Evolutionary conservation across 75 land plant genomes (phyloP), one percentile per base, ranked within the genome.

Genomic region (Selaginella moellendorffii): DNA sequence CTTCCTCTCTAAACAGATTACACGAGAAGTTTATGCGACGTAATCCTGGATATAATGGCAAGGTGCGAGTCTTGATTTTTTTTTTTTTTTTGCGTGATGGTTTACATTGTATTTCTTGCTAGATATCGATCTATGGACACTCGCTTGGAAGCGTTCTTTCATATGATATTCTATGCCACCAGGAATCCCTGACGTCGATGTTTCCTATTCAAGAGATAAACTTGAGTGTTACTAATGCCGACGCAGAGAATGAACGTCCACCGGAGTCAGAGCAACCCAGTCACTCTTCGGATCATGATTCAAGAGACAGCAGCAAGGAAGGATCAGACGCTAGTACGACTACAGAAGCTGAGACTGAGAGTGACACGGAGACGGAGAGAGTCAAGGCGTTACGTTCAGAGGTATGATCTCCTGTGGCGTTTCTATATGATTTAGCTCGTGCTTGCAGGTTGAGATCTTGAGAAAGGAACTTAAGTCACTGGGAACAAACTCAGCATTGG

Each of bases 101-200:
- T 19, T 46, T 61, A 22, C 27, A 24, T 61, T 17, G 26, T 36
- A 36, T 5, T 14, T 29, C 25, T 72, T 0, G 63, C 21, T 67
- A 90, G 97, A 90, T 91, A 66, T 92, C 97, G n/a, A 64, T 92
- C 24, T 92, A 88, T 83, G 97, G 95, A 12, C 97, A 92, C 68
- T 92, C 97, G 61, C 78, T 92, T 72, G 97, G 97, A 28, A 92
- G 97, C 78, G 97, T 92, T 53, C 89, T 92, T 8, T 81, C 97
- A 9, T 92, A 88, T 80, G 97, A 92, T 60, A 92, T 92, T 54
- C 97, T 92, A 46, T 92, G 97, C 68, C 97, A 88, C 61, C 97
- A 92, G 73, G 75, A 81, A 24, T 71, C 66, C 51, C 72, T 81
- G 65, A 71, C 74, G 26, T 77, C 84, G 52, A 68, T 71, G 25